These are phyloP conservation scores for Cudoniella acicularis DNA, from an alignment of 495 filamentous ascomycete species.

Conservation along the genomic window DNA sequence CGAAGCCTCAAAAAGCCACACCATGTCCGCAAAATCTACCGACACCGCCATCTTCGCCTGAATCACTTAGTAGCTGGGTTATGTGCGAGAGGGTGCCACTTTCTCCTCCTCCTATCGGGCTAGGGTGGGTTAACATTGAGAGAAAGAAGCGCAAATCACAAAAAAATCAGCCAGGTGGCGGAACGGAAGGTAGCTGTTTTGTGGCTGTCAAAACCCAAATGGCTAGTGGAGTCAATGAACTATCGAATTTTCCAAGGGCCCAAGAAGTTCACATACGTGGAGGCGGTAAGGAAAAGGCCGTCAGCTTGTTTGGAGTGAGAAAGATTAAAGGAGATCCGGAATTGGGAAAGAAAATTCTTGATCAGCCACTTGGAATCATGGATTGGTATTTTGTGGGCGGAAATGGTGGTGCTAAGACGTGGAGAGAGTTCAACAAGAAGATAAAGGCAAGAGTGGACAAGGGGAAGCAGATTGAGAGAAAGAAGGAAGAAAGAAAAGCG, in stretches of 20 bases:
- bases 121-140: not conserved
- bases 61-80: not conserved
- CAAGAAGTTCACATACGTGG: no score
- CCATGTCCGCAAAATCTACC: not conserved
- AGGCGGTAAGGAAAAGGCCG: conserved; percentile 62
- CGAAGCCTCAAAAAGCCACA: not conserved
- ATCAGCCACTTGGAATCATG: not conserved
- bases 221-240: not conserved
- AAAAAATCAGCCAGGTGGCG: not conserved
- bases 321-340: not conserved
- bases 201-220: no score
- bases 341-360: not conserved
- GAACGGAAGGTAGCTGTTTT: no score
- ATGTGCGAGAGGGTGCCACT: not conserved
- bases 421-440: not conserved
- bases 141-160: not conserved
- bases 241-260: not conserved
- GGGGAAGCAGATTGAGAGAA: not conserved
- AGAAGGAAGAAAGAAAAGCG: not conserved
- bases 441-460: not conserved
- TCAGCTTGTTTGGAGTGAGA: conserved; percentile 30
- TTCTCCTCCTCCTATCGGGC: not conserved
- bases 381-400: not conserved
- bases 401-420: not conserved
- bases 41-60: not conserved